A percentile compares a stretch with the other conserved stretches of the same genome.
phyloP scores from a whole-genome alignment of 176 grass and related monocot species.

The Typha latifolia region DNA sequence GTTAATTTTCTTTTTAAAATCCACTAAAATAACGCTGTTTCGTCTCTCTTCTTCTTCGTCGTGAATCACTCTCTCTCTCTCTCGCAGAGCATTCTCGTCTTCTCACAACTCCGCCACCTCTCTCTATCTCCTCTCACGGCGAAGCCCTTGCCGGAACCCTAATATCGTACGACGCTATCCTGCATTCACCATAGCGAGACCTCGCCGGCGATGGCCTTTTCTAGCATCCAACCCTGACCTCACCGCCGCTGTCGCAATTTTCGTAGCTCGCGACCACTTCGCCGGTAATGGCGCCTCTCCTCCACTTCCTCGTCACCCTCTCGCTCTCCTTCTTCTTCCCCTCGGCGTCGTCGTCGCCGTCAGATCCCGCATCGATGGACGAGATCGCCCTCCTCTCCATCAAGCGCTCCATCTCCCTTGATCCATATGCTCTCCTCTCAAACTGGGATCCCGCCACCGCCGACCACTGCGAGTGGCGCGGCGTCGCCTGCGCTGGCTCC shows the following conservation, averaged over 20 bases:
- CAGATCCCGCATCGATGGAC: neutral
- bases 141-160: neutral
- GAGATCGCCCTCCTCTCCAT: slow-evolving; percentile 40
- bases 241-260: neutral
- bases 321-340: slow-evolving; percentile 4
- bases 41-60: neutral
- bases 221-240: neutral
- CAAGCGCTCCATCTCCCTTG: slow-evolving; percentile 31
- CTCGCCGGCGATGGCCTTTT: neutral
- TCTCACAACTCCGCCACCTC: neutral
- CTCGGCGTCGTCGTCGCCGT: neutral
- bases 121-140: neutral
- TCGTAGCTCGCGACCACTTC: neutral
- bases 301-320: slow-evolving; percentile 7
- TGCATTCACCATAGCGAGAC: neutral
- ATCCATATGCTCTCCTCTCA: slow-evolving; percentile 33
- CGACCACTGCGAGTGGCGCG: slow-evolving; percentile 39
- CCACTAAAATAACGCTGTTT: too few relatives aligned
- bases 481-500: slow-evolving; percentile 36
- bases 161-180: neutral
- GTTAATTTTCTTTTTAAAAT: too few relatives aligned
- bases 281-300: slow-evolving; percentile 23
- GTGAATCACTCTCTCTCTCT: neutral
- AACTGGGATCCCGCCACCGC: slow-evolving; percentile 21
- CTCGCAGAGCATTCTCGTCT: neutral